Evolutionary conservation across 192 early-diverging fungal species (phyloP).

Genomic region (Funneliformis geosporum): DNA sequence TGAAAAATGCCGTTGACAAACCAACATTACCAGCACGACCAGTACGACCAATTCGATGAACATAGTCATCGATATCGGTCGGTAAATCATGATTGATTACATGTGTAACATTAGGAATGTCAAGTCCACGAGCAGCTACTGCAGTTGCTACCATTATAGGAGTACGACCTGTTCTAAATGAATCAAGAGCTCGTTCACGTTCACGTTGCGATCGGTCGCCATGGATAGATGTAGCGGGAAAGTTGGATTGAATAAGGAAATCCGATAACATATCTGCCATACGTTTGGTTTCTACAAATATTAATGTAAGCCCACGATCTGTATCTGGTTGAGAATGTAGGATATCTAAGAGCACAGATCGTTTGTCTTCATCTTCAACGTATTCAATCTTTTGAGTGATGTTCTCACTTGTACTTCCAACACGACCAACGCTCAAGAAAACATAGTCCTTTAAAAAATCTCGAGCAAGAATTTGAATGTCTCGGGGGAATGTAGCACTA

Average conservation of each 20-base stretch:
- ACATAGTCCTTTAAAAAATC: conserved; percentile 84
- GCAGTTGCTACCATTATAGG: conserved; percentile 95
- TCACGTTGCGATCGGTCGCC: conserved; percentile 95
- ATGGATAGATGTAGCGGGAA: conserved; percentile 96
- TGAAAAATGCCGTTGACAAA: conserved; percentile 93
- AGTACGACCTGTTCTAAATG: conserved; percentile 81
- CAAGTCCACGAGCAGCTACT: conserved; percentile 94
- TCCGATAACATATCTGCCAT: conserved; percentile 88
- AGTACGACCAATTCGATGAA: conserved; percentile 98
- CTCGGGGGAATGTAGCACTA: conserved; percentile 89
- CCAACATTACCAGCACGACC: conserved; percentile 96
- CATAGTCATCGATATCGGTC: conserved; percentile 95
- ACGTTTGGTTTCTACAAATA: conserved; percentile 98
- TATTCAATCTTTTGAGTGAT: conserved; percentile 92
- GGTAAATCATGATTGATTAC: conserved; percentile 97
- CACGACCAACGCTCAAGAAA: conserved; percentile 89
- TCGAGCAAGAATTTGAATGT: conserved; percentile 84
- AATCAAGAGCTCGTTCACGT: conserved; percentile 87
- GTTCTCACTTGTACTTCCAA: conserved; percentile 93
- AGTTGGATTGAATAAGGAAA: conserved; percentile 70
- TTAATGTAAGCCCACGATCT: conserved; percentile 76
- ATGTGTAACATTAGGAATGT: conserved; percentile 81
- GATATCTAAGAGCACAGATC: conserved; percentile 84
- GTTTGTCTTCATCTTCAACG: conserved; percentile 94
- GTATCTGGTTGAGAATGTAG: conserved; percentile 55